Evolutionary conservation across 345 rosid species (phyloP).

Genomic region (Raphanus sativus): DNA sequence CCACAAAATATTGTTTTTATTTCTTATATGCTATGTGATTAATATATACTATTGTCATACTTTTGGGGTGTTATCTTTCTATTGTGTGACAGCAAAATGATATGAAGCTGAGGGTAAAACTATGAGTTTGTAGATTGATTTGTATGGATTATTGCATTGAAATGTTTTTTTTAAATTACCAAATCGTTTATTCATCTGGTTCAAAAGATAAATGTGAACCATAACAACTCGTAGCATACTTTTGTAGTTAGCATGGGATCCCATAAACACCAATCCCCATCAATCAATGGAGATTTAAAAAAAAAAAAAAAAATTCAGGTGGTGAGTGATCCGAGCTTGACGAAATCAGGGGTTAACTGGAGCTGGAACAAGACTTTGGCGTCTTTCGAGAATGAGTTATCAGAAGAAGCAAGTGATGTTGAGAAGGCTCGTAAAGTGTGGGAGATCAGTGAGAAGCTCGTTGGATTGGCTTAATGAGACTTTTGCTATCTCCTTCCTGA

Average conservation of each 20-base stretch:
- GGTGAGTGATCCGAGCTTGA: constrained; percentile 92
- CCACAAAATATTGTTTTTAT: neutral
- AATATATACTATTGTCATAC: constrained; percentile 12
- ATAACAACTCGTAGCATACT: constrained; percentile 8
- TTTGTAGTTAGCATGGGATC: constrained; percentile 21
- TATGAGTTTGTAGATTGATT: constrained; percentile 27
- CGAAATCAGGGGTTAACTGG: constrained; percentile 96
- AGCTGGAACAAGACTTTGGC: constrained; percentile 97
- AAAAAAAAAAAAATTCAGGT: constrained; percentile 49
- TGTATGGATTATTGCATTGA: constrained; percentile 2
- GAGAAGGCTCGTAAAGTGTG: constrained; percentile 89
- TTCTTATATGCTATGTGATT: constrained; percentile 12
- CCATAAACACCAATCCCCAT: constrained; percentile 31
- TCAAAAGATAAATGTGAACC: neutral
- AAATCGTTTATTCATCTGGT: neutral
- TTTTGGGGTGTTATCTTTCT: neutral
- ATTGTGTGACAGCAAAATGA: neutral
- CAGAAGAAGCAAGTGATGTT: constrained; percentile 81
- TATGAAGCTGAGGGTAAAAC: constrained; percentile 9
- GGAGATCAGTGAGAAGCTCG: constrained; percentile 96
- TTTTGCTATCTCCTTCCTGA: neutral
- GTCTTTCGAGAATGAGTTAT: constrained; percentile 87
- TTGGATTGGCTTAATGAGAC: constrained; percentile 65
- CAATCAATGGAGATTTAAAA: neutral
- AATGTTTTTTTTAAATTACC: neutral